Evolutionary conservation across 352 stramenopile genomes (phyloP).

Genomic region (Phytophthora ohioensis): DNA sequence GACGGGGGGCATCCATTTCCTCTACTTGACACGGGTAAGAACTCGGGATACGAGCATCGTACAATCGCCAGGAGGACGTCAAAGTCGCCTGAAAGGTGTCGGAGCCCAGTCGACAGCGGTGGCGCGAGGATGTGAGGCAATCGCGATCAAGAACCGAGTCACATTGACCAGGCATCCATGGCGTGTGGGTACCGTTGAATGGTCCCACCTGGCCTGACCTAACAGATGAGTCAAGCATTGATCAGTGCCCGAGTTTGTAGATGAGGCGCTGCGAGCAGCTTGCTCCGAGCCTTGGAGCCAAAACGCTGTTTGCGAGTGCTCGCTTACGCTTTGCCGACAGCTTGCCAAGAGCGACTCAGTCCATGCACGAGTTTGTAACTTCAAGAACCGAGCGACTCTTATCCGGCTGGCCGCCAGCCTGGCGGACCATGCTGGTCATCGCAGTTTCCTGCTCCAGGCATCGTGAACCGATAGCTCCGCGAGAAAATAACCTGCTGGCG

Average conservation of each 20-base stretch:
- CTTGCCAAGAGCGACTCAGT: neutral
- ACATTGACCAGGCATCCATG: conserved; percentile 5
- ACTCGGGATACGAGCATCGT: conserved; percentile 9
- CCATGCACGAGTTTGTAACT: conserved; percentile 29
- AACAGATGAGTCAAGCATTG: too few species aligned
- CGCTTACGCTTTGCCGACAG: neutral
- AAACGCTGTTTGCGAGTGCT: too few species aligned
- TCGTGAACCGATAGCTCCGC: neutral
- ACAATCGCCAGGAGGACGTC: neutral
- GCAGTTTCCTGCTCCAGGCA: neutral
- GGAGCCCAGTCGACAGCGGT: neutral
- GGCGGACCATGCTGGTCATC: neutral
- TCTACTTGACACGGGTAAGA: conserved; percentile 6
- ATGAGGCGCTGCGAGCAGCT: too few species aligned
- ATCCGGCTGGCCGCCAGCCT: neutral
- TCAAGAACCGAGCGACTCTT: conserved; percentile 12
- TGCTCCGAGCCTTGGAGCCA: too few species aligned
- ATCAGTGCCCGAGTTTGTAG: too few species aligned
- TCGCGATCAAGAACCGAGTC: neutral
- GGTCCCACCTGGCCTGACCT: too few species aligned
- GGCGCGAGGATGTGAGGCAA: conserved; percentile 11
- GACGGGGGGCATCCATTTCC: conserved; percentile 12
- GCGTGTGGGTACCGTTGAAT: neutral
- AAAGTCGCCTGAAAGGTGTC: conserved; percentile 10
- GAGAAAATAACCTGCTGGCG: too few species aligned